Evolutionary conservation across 345 rosid species (phyloP), one percentile per base, ranked within the genome.

Genomic region (Citrus hindsii): DNA sequence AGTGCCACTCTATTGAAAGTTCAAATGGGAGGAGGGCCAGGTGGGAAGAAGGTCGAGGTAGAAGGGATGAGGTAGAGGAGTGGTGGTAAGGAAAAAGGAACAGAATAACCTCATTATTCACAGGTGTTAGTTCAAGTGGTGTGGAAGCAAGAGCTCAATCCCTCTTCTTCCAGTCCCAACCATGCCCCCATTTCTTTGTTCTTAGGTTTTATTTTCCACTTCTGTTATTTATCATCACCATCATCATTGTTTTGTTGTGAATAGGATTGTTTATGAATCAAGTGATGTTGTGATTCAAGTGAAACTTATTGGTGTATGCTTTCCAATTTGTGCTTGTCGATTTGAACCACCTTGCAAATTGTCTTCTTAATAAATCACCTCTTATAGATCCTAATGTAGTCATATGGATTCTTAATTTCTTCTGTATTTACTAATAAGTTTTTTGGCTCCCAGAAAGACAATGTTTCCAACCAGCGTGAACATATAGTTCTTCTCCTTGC

Each of bases 381-480:
- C 2, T 12, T 65, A 33, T 65, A 5, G 69, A 7, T 65, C 10
- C 46, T 28, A 46, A 48, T 32, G n/a, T 32, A 9, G 70, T 51
- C 24, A 48, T 51, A 66, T 51, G 48, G 13, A 24, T 58, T 72
- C 12, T 10, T 63, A 51, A 55, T 48, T 73, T 42, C 53, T 38
- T 42, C 5, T 32, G 9, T 73, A 42, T 33, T 77, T 37, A 63
- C 74, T 66, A 22, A 70, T 75, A 62, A 48, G 40, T 73, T 62
- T 59, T 75, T 7, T 82, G 69, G 0, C 53, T 74, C 66, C 48
- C 93, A 94, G 99, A 95, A 88, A 87, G 99, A 92, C 89, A 93
- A 90, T 79, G 97, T 93, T 73, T 90, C 97, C 35, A 93, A 95
- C 76, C 99, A 95, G 86, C 97, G 98, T 62, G 99, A 95, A 78